Base-by-base conservation (phyloP, 345 rosid species). In the Psidium friedrichsthalianum region DNA sequence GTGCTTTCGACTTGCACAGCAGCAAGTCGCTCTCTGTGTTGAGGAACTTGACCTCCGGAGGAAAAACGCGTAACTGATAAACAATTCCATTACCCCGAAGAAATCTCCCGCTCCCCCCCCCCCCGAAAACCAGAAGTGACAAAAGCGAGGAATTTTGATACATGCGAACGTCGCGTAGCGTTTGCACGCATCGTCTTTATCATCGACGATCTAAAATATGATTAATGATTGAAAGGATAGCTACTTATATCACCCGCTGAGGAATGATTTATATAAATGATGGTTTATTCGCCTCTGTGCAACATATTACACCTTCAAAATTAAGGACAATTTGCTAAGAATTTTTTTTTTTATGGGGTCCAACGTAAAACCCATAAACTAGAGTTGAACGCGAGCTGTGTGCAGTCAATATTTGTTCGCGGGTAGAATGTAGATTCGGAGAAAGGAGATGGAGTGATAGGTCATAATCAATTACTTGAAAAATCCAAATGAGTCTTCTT, bases 301-400 rank as follows among this genome's bases (percentile, higher is more conserved):
- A 1, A 56, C n/a, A 2, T 18, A 20, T 20, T 22, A 7, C 24
- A 11, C 59, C 12, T 22, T 24, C 27, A n/a, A 9, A 56, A 22
- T 22, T 56, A 22, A 56, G 11, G 27, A 9, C 27, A 2, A 1
- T 22, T 9, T 56, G 13, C 24, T 9, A 56, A 10, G 13, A 8
- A 4, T 22, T 10, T 24, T 9, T 14, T 51, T 24, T 22, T 56
- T 22, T 1, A 7, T 20, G n/a, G 27, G 2, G 21, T 59, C 21
- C 40, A 12, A 18, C 0, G 0, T 0, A 6, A 36, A 6, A 9
- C 3, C 7, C 25, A 36, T 5, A 9, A 36, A 42, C 3, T 11
- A 36, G 36, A 69, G 80, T 36, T 36, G 47, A 36, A 36, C 9
- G 47, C 20, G 25, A 69, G 47, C 12, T 1, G 1, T 32, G 40